Evolutionary conservation across 352 stramenopile genomes (phyloP), one percentile per base, ranked within the genome.

Genomic region (Phytopythium chamaehyphon): DNA sequence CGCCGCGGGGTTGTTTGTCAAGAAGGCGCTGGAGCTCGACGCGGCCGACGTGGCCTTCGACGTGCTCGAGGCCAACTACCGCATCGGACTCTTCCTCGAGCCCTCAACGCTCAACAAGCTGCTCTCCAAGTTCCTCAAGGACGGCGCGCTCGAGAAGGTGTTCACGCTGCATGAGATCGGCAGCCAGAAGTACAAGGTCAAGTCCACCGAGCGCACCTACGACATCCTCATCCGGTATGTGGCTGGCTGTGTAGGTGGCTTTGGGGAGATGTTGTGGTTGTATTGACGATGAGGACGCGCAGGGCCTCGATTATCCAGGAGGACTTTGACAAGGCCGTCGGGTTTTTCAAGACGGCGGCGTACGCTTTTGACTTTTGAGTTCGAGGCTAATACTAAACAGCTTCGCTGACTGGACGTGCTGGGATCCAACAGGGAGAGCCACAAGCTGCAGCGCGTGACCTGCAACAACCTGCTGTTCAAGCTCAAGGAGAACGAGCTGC

Each of bases 381-480:
- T 33, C 9, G 15, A 42, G n/a, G 8, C 37, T 8, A 42, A 6
- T 42, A 14, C 18, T 14, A 14, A 8, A 8, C 37, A 9, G 28
- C 5, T 9, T 33, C 28, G 14, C 15, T 6, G 37, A 42, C 18
- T 18, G 9, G 10, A 42, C 18, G 9, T n/a, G 9, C 15, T 42
- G 43, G 40, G 11, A 35, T 21, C 40, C 19, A 21, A 48, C 43
- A 90, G 80, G 42, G 69, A 88, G 50, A 57, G 63, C 54, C 77
- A 81, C 57, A 87, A 88, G 63, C 64, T 91, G 37, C 82, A 89
- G 67, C 80, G 80, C 59, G 80, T 91, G 71, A 91, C 80, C 54
- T 91, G 80, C 76, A 91, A 91, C 76, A 89, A 91, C 67, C 46
- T 91, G 54, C 64, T 91, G 21, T 89, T 88, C 62, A 88, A 91